These are phyloP conservation scores for Prototheca wickerhamii DNA, from an alignment of 163 green algal genomes.

Conservation along the genomic window DNA sequence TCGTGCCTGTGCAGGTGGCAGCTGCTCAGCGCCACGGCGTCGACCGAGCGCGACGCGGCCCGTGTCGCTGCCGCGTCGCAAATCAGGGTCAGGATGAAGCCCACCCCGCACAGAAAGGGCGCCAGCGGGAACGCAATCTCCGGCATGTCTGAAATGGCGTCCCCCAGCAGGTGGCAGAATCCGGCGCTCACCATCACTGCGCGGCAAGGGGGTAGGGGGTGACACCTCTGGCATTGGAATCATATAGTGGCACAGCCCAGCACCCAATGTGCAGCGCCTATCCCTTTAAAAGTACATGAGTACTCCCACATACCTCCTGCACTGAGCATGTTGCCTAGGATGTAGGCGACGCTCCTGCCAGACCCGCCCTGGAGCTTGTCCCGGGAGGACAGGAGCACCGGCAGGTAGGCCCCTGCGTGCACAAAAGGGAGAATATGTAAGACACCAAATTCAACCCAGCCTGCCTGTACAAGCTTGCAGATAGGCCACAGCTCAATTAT, in stretches of 20 bases:
- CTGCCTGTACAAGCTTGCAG: too few relatives aligned
- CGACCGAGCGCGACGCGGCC: background rate
- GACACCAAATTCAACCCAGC: too few relatives aligned
- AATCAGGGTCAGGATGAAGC: slow-evolving; percentile 64
- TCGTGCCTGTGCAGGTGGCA: too few relatives aligned
- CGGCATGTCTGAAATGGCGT: slow-evolving; percentile 46
- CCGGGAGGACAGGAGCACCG: slow-evolving; percentile 6
- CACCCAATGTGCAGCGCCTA: background rate
- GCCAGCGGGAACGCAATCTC: slow-evolving; percentile 48
- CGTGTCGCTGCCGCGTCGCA: slow-evolving; percentile 3
- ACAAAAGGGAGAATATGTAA: background rate
- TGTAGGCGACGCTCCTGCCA: slow-evolving; percentile 22
- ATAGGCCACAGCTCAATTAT: too few relatives aligned
- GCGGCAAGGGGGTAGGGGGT: background rate
- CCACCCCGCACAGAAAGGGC: slow-evolving; percentile 58
- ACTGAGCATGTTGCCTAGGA: slow-evolving; percentile 35
- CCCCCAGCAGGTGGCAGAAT: slow-evolving; percentile 71
- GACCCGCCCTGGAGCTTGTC: slow-evolving; percentile 14
- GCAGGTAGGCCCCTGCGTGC: slow-evolving; percentile 17
- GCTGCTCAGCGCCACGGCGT: too few relatives aligned
- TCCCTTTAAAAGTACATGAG: too few relatives aligned
- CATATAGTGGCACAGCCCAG: background rate
- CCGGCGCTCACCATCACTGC: slow-evolving; percentile 68
- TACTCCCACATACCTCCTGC: slow-evolving; percentile 8
- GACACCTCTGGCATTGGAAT: too few relatives aligned